Conservation (phyloP, 2,329 filamentous ascomycete species). For the Pezicula carpinea region DNA sequence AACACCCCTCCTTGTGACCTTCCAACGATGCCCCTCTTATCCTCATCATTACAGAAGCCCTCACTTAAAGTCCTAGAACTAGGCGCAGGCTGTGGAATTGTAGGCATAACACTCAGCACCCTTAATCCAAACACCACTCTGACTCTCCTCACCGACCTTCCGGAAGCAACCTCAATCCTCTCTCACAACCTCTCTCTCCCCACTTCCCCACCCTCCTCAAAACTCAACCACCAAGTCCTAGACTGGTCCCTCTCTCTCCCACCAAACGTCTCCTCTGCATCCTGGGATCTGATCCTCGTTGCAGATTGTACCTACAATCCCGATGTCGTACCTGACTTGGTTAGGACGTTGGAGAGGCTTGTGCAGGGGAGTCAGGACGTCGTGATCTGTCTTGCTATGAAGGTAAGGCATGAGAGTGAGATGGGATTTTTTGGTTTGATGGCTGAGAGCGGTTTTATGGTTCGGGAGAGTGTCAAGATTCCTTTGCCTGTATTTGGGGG, state of each 20-base stretch:
- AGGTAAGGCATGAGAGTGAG: conserved; percentile 63
- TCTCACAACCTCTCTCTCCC: conserved; percentile 39
- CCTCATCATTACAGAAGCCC: conserved; percentile 10
- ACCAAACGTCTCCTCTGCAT: conserved; percentile 22
- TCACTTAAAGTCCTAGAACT: conserved; percentile 55
- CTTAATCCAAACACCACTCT: conserved; percentile 30
- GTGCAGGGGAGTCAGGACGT: conserved; percentile 7
- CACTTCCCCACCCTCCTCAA: neutral
- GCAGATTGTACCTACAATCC: conserved; percentile 72
- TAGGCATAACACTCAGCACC: conserved; percentile 55
- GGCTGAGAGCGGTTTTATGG: conserved; percentile 22
- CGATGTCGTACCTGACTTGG: conserved; percentile 59
- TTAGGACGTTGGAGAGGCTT: conserved; percentile 45
- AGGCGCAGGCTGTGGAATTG: conserved; percentile 64
- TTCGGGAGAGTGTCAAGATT: conserved; percentile 14
- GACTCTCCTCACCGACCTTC: conserved; percentile 59
- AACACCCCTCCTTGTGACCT: neutral
- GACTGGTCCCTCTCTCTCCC: conserved; percentile 57
- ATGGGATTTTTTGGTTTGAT: conserved; percentile 61
- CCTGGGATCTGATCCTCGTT: conserved; percentile 56
- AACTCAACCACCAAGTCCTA: conserved; percentile 45
- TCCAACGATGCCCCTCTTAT: conserved; percentile 12
- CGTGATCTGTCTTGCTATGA: conserved; percentile 55
- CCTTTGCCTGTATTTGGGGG: conserved; percentile 19
- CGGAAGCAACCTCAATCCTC: conserved; percentile 58